A percentile compares a stretch with the other conserved stretches of the same genome.
phyloP scores from a whole-genome alignment of 805 yeast genomes.

The Candida ipomoeae region DNA sequence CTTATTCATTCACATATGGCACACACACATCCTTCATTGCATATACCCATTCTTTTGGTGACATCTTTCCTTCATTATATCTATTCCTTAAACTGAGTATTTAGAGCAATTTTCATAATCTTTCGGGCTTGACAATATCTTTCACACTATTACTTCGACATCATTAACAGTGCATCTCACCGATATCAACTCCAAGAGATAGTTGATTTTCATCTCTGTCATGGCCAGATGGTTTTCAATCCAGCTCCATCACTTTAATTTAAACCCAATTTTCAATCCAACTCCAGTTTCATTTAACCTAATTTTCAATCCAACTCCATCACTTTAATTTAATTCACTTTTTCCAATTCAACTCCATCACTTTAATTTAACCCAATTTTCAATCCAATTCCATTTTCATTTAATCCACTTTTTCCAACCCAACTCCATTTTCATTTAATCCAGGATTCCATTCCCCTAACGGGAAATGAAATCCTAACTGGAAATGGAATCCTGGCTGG shows the following conservation, averaged over 20 bases:
- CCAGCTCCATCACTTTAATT: too few species aligned
- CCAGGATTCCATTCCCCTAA: too few species aligned
- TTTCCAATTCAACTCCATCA: too few species aligned
- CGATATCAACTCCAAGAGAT: constrained; percentile 8
- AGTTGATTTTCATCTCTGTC: constrained; percentile 14
- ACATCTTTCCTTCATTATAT: not conserved
- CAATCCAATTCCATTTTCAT: too few species aligned
- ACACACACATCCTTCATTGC: not conserved
- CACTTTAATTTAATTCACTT: too few species aligned
- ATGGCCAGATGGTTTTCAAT: constrained; percentile 7
- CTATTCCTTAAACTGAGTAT: not conserved
- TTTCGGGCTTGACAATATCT: not conserved
- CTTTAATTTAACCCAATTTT: too few species aligned
- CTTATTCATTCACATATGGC: not conserved
- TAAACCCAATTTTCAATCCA: too few species aligned
- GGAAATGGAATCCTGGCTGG: not conserved
- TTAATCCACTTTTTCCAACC: too few species aligned
- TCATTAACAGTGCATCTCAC: constrained; percentile 12
- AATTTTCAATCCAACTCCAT: too few species aligned
- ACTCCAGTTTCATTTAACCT: too few species aligned
- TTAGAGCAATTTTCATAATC: not conserved
- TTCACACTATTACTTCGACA: constrained; percentile 9
- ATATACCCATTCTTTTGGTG: not conserved
- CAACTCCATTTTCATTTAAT: too few species aligned
- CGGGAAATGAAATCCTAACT: not conserved